Evolutionary conservation across 768 basidiomycete genomes (phyloP).

Genomic region (Rhizopogon vesiculosus): DNA sequence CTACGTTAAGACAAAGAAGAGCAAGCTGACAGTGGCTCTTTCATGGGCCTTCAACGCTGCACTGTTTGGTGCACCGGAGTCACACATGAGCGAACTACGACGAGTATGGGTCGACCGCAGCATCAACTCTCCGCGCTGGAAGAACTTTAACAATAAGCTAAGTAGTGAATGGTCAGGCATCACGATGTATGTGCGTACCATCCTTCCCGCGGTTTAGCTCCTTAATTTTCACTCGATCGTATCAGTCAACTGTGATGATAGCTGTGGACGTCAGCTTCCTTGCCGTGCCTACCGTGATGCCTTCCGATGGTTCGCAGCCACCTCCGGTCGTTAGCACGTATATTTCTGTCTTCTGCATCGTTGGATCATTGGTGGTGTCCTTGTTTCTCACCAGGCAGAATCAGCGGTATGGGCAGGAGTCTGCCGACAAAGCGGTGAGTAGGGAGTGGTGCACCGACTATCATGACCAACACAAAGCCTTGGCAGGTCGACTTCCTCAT

Average conservation of each 20-base stretch:
- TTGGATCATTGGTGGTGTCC: constrained; percentile 30
- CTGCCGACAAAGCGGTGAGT: constrained; percentile 25
- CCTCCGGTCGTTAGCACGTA: constrained; percentile 19
- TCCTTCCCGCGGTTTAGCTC: not conserved
- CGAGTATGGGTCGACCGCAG: constrained; percentile 6
- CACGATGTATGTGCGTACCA: constrained; percentile 39
- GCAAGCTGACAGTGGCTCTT: constrained; percentile 4
- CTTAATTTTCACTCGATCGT: not conserved
- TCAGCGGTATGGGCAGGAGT: constrained; percentile 12
- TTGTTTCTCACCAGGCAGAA: constrained; percentile 33
- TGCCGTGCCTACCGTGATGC: not conserved
- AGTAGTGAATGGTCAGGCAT: constrained; percentile 24
- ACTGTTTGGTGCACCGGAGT: constrained; percentile 22
- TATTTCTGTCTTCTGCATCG: constrained; percentile 29
- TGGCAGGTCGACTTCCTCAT: constrained; percentile 2
- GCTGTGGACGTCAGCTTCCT: constrained; percentile 3
- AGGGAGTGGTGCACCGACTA: not conserved
- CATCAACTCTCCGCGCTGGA: constrained; percentile 6
- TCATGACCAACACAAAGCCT: not conserved
- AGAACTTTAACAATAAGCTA: constrained; percentile 2
- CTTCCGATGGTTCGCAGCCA: too few species aligned
- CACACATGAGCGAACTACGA: constrained; percentile 15
- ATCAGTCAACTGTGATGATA: constrained; percentile 3
- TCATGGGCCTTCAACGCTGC: constrained; percentile 13
- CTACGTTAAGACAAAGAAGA: constrained; percentile 5